Base-by-base conservation (phyloP, 2,329 filamentous ascomycete species). In the Cordyceps cateniannulata region DNA sequence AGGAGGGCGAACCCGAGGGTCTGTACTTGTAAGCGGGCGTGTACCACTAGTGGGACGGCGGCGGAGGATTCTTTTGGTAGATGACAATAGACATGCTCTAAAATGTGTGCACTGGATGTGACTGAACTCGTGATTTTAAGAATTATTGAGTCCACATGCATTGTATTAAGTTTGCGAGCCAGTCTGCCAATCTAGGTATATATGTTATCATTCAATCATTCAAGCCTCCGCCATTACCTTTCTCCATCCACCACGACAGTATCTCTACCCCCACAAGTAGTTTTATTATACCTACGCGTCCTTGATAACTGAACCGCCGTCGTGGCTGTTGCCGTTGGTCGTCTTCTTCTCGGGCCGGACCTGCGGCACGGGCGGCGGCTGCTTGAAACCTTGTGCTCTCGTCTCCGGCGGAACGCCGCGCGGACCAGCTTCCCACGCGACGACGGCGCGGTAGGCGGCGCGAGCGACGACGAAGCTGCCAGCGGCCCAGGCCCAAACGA, bases 1-100 rank as follows among this genome's bases (percentile, higher is more conserved):
- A 89, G 71, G 95, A 99, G 80, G 93, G 93, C 68, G 96, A 98
- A 78, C 95, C 96, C 0, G 95, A 99, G 79, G 95, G 95, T 68
- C 79, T 99, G 84, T 99, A 99, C 80, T 86, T 99, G 89, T 99
- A 97, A 70, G 12, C 12, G 27, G 59, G 18, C 27, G 52, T 72
- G 67, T 69, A 71, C 60, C 60, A 63, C 63, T 53, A 51, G 63
- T 64, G 47, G 51, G 49, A 64, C 63, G 16, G 40, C 3, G 59
- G 61, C 32, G 35, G 59, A 50, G 14, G 40, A 7, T 35, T 56
- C 45, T 45, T 52, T 10, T 14, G 52, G 32, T 53, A 61, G 40
- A 53, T 42, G 52, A 40, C 58, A 61, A 57, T 61, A 57, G 27
- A 61, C 32, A 32, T 51, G 35, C 22, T 51, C 9, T 35, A 18